These are phyloP conservation scores for Neobulgaria alba DNA, from an alignment of 2,329 filamentous ascomycete genomes.

Conservation along the genomic window DNA sequence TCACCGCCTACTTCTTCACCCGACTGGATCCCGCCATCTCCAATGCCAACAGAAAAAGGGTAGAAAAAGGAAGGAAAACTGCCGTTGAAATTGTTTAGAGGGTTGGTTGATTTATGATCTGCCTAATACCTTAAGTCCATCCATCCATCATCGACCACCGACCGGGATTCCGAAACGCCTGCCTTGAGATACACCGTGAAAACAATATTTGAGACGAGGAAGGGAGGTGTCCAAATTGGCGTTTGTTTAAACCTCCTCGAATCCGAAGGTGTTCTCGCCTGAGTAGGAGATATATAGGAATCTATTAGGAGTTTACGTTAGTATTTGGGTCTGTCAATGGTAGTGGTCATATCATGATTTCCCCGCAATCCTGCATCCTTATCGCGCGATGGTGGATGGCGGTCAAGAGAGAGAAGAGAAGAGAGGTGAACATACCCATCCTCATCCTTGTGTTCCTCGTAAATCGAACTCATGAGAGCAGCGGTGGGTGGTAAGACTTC, in stretches of 20 bases:
- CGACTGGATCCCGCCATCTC: too few relatives aligned
- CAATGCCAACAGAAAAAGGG: too few relatives aligned
- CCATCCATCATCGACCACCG: too few relatives aligned
- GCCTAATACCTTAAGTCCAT: too few relatives aligned
- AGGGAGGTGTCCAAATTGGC: neutral
- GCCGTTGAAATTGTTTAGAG: too few relatives aligned
- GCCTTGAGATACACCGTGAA: neutral
- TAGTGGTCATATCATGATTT: too few relatives aligned
- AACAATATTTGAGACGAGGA: neutral
- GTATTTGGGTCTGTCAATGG: constrained; percentile 9
- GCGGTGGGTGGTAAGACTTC: constrained; percentile 95
- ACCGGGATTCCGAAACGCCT: neutral
- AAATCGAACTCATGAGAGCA: constrained; percentile 98
- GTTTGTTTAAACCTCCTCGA: neutral
- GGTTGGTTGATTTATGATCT: too few relatives aligned
- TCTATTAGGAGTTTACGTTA: constrained; percentile 48
- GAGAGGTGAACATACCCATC: constrained; percentile 44
- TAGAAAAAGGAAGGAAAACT: neutral
- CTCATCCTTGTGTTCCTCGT: constrained; percentile 93
- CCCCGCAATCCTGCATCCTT: neutral
- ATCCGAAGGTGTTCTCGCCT: constrained; percentile 96
- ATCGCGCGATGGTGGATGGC: neutral
- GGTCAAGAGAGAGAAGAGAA: constrained; percentile 16
- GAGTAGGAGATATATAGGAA: constrained; percentile 98
- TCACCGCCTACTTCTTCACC: too few relatives aligned